Evolutionary conservation across 352 stramenopile species (phyloP), one percentile per base, ranked within the genome.

Genomic region (Pythium rhizo-oryzae): DNA sequence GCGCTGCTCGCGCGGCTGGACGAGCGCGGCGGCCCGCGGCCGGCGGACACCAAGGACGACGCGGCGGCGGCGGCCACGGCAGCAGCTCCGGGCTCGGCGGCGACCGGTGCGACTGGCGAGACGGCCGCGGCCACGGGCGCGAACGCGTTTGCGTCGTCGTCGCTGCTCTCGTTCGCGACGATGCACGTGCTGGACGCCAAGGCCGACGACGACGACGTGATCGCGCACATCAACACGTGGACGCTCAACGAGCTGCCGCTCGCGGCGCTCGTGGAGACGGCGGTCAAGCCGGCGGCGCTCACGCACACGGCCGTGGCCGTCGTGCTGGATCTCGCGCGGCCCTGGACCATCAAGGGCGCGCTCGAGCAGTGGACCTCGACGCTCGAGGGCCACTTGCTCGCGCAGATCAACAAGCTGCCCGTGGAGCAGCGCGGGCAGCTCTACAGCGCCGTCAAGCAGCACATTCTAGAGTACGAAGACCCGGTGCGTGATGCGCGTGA

Each of bases 301-400:
- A 41, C 52, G 43, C 60, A 95, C 71, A 95, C 82, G 4, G 80
- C 92, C 41, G 75, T 84, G 23, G 78, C 69, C 0, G 79, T 95
- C 54, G 82, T 91, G 47, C 44, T 93, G 50, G 87, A 95, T 71
- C 63, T 91, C 46, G 90, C 82, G 46, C 75, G 81, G 28, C 85
- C 84, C 13, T 95, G 87, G 87, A 91, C 84, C 30, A 91, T 95
- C 72, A 93, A 95, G n/a, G 73, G 85, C 72, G 62, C 80, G 80
- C 63, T 95, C 52, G 87, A 95, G 37, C 43, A 94, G 75, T 95
- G 87, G 85, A 76, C 86, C 12, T 93, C 83, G n/a, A 76, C 76
- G 19, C 63, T 95, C 41, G 82, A 95, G 61, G 85, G 82, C 4
- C 74, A 90, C 30, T 58, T 95, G 46, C 77, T 93, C 25, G 68